These are phyloP conservation scores for Solanum piurae DNA, from an alignment of 257 asterid genomes.

Conservation along the genomic window DNA sequence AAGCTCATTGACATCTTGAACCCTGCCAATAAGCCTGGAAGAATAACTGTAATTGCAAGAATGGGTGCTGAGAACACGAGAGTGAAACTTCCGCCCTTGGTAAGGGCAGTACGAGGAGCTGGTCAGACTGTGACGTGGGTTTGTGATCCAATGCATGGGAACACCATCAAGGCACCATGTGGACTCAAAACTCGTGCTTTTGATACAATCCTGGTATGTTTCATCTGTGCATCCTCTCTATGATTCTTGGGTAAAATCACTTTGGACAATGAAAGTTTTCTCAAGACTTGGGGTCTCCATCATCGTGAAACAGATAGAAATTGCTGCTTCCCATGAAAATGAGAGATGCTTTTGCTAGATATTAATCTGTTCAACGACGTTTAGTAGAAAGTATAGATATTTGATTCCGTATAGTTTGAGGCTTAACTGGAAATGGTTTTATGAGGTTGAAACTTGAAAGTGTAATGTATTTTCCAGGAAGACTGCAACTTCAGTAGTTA, in stretches of 20 bases:
- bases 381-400: not conserved
- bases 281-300: not conserved
- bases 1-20: conserved; percentile 61
- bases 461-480: not conserved
- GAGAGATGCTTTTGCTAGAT: not conserved
- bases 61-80: conserved; percentile 92
- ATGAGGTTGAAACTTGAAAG: not conserved
- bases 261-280: not conserved
- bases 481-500: not conserved
- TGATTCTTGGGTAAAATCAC: not conserved
- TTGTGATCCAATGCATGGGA: conserved; percentile 84
- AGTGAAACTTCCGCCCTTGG: conserved; percentile 67
- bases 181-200: conserved; percentile 81
- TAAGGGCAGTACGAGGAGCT: conserved; percentile 68
- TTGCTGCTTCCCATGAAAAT: not conserved
- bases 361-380: not conserved
- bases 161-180: conserved; percentile 79
- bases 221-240: not conserved
- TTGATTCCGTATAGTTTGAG: not conserved
- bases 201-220: conserved; percentile 62
- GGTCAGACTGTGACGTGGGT: conserved; percentile 79
- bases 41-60: conserved; percentile 63
- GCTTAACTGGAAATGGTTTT: not conserved
- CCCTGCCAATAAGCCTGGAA: conserved; percentile 61
- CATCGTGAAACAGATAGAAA: not conserved